Base-by-base conservation (phyloP, 305 asterid species). In the Ajuga reptans region DNA sequence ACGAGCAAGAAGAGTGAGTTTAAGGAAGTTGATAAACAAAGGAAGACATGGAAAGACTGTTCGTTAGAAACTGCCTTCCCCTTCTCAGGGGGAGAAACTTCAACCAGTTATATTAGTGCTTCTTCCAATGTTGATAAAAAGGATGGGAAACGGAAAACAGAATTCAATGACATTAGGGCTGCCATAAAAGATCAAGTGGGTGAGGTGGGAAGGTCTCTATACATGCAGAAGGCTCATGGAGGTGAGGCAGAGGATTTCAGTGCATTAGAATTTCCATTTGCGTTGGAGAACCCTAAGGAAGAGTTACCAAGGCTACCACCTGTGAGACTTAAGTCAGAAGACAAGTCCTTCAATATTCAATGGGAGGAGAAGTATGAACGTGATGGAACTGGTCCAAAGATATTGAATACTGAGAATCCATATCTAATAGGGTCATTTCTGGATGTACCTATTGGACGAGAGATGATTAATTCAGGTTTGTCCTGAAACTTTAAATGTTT, bases 401-500 rank as follows among this genome's bases (percentile, higher is more conserved):
- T 82, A 47, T 43, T 79, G 68, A 79, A 77, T 68, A 73, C 87
- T 73, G 97, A 88, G 63, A 84, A 80, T 75, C 41, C 85, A 46
- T 85, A 82, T 78, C 84, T 79, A 64, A 85, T 90, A 27, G 98
- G 98, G 52, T 85, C 98, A 33, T 86, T 84, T 84, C 84, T 92
- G 71, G 96, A 92, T 73, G 91, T 88, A 62, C 97, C 97, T 66
- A 77, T 88, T 41, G 98, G 97, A 53, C 97, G 88, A 82, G 98
- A 92, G 71, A 81, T 86, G 78, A 83, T 75, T 68, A 58, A 78
- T 72, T 80, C 91, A 82, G 98, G 98, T 91, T 68, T 69, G 79
- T 39, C 54, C 52, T 76, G 24, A 57, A 45, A 56, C 64, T 4
- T 39, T 51, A 60, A 49, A 43, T 60, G 59, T 73, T 52, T 69